Evolutionary conservation across 139 green algal genomes (phyloP).

Genomic region (Raphidocelis subcapitata): DNA sequence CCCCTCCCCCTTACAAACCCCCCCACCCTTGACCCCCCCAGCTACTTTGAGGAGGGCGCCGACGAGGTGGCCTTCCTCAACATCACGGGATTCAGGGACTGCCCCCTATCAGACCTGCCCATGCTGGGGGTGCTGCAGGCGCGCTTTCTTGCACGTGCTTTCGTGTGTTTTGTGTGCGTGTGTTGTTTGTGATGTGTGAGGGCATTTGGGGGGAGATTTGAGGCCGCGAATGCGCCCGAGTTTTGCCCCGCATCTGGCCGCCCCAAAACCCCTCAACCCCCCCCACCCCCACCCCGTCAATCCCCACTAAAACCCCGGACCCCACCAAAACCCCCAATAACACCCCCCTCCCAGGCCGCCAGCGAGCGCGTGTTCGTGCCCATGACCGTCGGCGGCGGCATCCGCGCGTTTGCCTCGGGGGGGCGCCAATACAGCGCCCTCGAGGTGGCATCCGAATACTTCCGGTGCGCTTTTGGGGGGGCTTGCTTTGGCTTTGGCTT

Average conservation of each 20-base stretch:
- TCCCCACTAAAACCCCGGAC: too few species aligned
- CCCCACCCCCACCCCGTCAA: too few species aligned
- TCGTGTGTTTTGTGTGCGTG: too few species aligned
- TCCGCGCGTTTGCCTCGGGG: slow-evolving; percentile 82
- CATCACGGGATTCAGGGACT: slow-evolving; percentile 94
- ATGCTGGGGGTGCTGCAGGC: slow-evolving; percentile 88
- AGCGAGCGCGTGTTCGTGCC: slow-evolving; percentile 97
- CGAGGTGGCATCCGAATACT: slow-evolving; percentile 97
- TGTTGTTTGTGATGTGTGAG: too few species aligned
- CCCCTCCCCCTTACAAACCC: too few species aligned
- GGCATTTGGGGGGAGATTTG: too few species aligned
- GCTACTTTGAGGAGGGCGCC: slow-evolving; percentile 94
- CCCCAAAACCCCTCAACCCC: too few species aligned
- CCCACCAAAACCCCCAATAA: too few species aligned
- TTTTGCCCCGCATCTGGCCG: too few species aligned
- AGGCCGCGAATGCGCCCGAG: too few species aligned
- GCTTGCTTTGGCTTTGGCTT: not conserved
- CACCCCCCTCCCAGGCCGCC: slow-evolving; percentile 31
- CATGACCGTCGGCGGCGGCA: slow-evolving; percentile 96
- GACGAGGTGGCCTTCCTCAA: slow-evolving; percentile 98
- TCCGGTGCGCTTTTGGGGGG: slow-evolving; percentile 54
- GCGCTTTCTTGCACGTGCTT: too few species aligned
- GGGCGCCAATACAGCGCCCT: slow-evolving; percentile 81
- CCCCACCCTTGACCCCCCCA: slow-evolving; percentile 30
- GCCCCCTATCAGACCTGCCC: slow-evolving; percentile 89